phyloP scores from a whole-genome alignment of 1,284 basidiomycete species.

The Albatrellus sp. region DNA sequence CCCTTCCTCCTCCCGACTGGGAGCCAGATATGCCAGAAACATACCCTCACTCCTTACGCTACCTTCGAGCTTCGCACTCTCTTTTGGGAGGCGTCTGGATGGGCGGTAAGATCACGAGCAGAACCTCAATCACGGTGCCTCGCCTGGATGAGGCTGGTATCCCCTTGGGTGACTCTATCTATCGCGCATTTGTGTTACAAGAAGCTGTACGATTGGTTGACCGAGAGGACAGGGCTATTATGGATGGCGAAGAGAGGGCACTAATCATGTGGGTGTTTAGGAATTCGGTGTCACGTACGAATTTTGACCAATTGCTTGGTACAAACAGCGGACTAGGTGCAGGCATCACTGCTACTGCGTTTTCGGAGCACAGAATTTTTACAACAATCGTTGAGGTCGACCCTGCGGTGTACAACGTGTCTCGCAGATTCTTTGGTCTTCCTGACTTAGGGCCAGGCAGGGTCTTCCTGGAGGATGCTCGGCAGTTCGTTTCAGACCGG shows the following conservation, averaged over 20 bases:
- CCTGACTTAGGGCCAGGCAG: conserved; percentile 41
- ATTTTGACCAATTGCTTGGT: conserved; percentile 2
- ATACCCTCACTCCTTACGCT: conserved; percentile 51
- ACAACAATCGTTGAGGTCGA: conserved; percentile 81
- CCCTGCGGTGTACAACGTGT: conserved; percentile 76
- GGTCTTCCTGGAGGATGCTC: conserved; percentile 68
- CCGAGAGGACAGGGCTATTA: conserved; percentile 25
- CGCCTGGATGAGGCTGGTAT: conserved; percentile 40
- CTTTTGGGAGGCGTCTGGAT: conserved; percentile 85
- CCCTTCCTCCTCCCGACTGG: conserved; percentile 27
- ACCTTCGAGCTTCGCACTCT: conserved; percentile 79
- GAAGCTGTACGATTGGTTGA: conserved; percentile 67
- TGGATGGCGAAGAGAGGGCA: conserved; percentile 32
- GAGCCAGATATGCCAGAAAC: conserved; percentile 14
- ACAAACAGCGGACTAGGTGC: conserved; percentile 66
- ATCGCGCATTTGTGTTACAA: conserved; percentile 75
- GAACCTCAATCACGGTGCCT: conserved; percentile 26
- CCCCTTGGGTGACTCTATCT: conserved; percentile 66
- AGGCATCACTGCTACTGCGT: conserved; percentile 68
- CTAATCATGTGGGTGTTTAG: conserved; percentile 52
- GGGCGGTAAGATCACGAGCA: conserved; percentile 30
- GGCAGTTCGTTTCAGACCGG: conserved; percentile 42
- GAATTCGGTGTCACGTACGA: background rate
- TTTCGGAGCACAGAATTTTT: conserved; percentile 53
- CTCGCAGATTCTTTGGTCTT: conserved; percentile 66